Evolutionary conservation across 2,329 filamentous ascomycete genomes (phyloP).

Genomic region (Eurotiales sp.): DNA sequence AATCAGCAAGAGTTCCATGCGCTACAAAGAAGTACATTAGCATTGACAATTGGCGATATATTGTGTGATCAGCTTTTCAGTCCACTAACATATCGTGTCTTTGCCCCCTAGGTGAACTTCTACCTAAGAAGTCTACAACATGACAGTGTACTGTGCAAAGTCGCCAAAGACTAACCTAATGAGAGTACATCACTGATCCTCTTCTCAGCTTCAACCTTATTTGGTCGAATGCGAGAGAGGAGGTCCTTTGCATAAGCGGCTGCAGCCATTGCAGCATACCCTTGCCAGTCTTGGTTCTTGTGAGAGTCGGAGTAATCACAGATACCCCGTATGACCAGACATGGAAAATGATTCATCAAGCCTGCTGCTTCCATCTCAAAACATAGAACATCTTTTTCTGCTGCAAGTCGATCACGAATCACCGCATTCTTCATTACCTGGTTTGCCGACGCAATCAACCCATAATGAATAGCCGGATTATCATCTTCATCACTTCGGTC

Average conservation of each 20-base stretch:
- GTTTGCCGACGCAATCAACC: slow-evolving; percentile 20
- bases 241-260: slow-evolving; percentile 18
- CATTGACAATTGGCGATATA: background rate
- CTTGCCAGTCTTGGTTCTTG: slow-evolving; percentile 17
- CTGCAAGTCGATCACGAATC: slow-evolving; percentile 16
- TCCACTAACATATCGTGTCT: background rate
- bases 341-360: slow-evolving; percentile 15
- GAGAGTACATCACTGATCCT: background rate
- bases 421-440: slow-evolving; percentile 17
- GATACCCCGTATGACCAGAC: slow-evolving; percentile 19
- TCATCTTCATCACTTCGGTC: background rate
- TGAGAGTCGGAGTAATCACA: slow-evolving; percentile 19
- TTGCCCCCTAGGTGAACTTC: background rate
- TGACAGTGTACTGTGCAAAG: background rate
- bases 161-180: too few relatives aligned
- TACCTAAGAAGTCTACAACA: background rate
- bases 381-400: background rate
- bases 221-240: background rate
- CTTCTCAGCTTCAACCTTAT: background rate
- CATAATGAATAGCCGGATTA: slow-evolving; percentile 20
- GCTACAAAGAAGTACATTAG: background rate
- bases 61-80: too few relatives aligned
- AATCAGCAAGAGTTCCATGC: background rate
- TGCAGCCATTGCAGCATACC: slow-evolving; percentile 14
- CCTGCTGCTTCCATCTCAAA: slow-evolving; percentile 13